A percentile compares a stretch with the other conserved stretches of the same genome.
These are phyloP conservation scores for Cytospora piceicola DNA, from an alignment of 2,329 filamentous ascomycete species.

Conservation along the genomic window DNA sequence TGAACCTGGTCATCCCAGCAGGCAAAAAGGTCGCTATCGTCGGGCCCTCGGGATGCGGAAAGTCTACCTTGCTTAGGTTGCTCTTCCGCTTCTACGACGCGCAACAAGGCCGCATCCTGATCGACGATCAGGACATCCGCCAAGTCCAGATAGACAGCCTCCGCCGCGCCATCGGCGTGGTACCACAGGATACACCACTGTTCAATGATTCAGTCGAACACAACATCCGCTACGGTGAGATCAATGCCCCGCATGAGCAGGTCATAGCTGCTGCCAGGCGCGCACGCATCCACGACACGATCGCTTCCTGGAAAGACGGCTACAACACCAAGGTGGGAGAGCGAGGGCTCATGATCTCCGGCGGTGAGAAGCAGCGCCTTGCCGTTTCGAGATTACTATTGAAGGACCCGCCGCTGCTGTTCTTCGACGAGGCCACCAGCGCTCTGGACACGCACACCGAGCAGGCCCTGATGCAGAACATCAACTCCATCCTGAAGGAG, in stretches of 20 bases:
- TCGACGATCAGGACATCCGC: slow-evolving; percentile 91
- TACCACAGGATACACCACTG: slow-evolving; percentile 93
- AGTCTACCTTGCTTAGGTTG: slow-evolving; percentile 88
- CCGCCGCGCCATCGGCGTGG: slow-evolving; percentile 85
- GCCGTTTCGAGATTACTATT: slow-evolving; percentile 82
- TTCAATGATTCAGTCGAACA: slow-evolving; percentile 97
- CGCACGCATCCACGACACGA: slow-evolving; percentile 83
- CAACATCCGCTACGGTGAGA: slow-evolving; percentile 90
- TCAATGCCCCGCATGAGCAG: slow-evolving; percentile 73
- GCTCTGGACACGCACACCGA: slow-evolving; percentile 94
- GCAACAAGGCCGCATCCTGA: slow-evolving; percentile 80
- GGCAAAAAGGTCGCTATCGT: slow-evolving; percentile 97
- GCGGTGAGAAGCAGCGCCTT: slow-evolving; percentile 89
- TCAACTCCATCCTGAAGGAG: slow-evolving; percentile 88
- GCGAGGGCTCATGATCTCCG: slow-evolving; percentile 94
- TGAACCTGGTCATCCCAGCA: slow-evolving; percentile 87
- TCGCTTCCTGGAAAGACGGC: slow-evolving; percentile 79
- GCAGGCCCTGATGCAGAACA: slow-evolving; percentile 86
- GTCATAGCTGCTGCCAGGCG: slow-evolving; percentile 79
- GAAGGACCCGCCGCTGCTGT: slow-evolving; percentile 86
- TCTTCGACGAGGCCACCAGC: slow-evolving; percentile 94
- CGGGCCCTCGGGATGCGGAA: slow-evolving; percentile 92
- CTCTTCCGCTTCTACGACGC: slow-evolving; percentile 95
- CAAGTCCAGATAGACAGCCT: slow-evolving; percentile 82
- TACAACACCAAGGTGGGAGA: slow-evolving; percentile 93